phyloP scores from a whole-genome alignment of 2,329 filamentous ascomycete species.

The Alternaria hordeiaustralica region DNA sequence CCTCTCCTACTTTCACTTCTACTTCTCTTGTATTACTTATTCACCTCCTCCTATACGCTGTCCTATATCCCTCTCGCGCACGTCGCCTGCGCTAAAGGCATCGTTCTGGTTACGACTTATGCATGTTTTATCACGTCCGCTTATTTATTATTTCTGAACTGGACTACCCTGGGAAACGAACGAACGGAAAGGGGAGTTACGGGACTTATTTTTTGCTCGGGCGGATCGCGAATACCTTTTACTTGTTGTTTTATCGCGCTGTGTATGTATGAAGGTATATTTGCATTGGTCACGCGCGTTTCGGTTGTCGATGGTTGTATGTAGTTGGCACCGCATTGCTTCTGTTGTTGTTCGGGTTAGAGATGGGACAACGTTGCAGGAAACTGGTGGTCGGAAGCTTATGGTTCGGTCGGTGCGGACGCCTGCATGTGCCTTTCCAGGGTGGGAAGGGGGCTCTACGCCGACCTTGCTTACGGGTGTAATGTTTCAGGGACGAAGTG shows the following conservation, averaged over 20 bases:
- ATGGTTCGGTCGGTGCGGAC: background rate
- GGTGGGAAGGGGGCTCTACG: constrained; percentile 1
- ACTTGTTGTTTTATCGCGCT: constrained; percentile 27
- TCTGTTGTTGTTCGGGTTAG: background rate
- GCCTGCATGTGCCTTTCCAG: background rate
- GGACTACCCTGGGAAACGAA: constrained; percentile 21
- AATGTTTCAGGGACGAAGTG: constrained; percentile 12
- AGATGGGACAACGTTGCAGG: background rate
- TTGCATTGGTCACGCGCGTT: constrained; percentile 1
- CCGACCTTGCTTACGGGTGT: constrained; percentile 6
- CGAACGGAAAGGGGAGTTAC: constrained; percentile 3
- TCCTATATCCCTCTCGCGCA: constrained; percentile 15
- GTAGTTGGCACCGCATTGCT: background rate
- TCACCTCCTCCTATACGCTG: constrained; percentile 13
- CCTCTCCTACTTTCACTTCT: constrained; percentile 22
- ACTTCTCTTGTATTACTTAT: constrained; percentile 46
- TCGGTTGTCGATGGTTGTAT: constrained; percentile 4
- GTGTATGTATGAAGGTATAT: constrained; percentile 28
- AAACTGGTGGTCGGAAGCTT: background rate
- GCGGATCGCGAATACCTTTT: constrained; percentile 42
- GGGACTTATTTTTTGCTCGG: constrained; percentile 6
- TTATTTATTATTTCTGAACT: constrained; percentile 28
- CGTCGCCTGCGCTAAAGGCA: constrained; percentile 33
- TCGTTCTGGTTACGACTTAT: constrained; percentile 30
- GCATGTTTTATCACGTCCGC: background rate